Base-by-base conservation (phyloP, 192 early-diverging fungal genomes). In the Chytriomyces sp. region DNA sequence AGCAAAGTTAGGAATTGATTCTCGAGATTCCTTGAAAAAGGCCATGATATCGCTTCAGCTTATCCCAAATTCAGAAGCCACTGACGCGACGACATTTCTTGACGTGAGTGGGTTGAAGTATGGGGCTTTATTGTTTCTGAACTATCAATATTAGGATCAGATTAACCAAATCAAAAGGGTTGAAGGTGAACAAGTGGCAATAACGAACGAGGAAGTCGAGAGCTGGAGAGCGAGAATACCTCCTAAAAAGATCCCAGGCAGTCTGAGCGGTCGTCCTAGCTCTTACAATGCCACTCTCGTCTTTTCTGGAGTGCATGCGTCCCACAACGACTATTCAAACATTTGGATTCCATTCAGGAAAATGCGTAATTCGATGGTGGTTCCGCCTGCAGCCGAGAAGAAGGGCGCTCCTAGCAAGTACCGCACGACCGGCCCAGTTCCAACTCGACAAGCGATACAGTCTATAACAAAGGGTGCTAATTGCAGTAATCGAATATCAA, bases 41-140 rank as follows among this genome's bases (percentile, higher is more conserved):
- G 61, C 62, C 8, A 75, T 83, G 81, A 41, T 82, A 10, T 34
- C 61, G 52, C 34, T 83, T 26, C 64, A 62, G 17, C 75, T 83
- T 75, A 32, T 83, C 19, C 74, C 78, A 8, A 28, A 53, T 3
- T 30, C 22, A 26, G 39, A 33, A 4, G 44, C 7, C 0, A 31
- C 28, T 6, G 67, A 66, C 4, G 70, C 55, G 17, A 26, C 25
- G 8, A 39, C 57, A 28, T 79, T 72, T 75, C 55, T 82, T 14
- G 77, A 82, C 57, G 81, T 82, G 72, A 70, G 80, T 32, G 44
- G 22, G 14, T 31, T 31, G 19, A 49, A 49, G 14, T n/a, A 49
- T 49, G 7, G 7, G 41, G 41, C 41, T 19, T 7, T 44, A 7
- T 10, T 44, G 7, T 49, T 49, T 49, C 44, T 3, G 1, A 49